Conservation (phyloP, 495 filamentous ascomycete species). For the Xylaria nigripes region DNA sequence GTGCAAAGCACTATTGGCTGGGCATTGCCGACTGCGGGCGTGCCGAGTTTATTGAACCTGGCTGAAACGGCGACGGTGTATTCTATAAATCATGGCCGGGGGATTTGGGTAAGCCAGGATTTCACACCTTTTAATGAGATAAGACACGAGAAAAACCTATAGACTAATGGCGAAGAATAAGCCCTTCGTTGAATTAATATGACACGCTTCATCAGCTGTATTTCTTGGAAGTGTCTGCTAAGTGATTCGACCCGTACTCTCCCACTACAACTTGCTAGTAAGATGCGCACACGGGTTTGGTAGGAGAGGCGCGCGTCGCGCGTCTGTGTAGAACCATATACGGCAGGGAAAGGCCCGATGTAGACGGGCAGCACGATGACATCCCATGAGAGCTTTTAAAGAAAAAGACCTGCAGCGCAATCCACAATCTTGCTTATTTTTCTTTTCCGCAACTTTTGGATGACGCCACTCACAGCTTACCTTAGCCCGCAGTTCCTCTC, state of each 20-base stretch:
- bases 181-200: slow-evolving; percentile 6
- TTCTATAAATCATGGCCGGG: slow-evolving; percentile 2
- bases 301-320: too few relatives aligned
- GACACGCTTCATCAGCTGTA: background rate
- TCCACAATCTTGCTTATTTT: too few relatives aligned
- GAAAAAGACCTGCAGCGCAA: too few relatives aligned
- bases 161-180: slow-evolving; percentile 21
- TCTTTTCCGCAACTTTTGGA: too few relatives aligned
- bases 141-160: slow-evolving; percentile 25
- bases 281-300: too few relatives aligned
- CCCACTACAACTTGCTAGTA: background rate
- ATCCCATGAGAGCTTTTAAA: too few relatives aligned
- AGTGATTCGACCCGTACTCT: background rate
- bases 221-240: background rate
- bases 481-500: background rate
- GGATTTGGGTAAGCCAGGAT: slow-evolving; percentile 13
- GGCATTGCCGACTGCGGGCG: background rate
- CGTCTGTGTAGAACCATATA: too few relatives aligned
- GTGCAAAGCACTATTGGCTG: background rate
- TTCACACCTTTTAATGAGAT: slow-evolving; percentile 13
- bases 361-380: too few relatives aligned
- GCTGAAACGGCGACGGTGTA: background rate
- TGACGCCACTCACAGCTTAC: background rate
- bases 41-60: background rate
- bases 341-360: too few relatives aligned